Evolutionary conservation across 345 rosid genomes (phyloP).

Genomic region (Lepidium africanum): DNA sequence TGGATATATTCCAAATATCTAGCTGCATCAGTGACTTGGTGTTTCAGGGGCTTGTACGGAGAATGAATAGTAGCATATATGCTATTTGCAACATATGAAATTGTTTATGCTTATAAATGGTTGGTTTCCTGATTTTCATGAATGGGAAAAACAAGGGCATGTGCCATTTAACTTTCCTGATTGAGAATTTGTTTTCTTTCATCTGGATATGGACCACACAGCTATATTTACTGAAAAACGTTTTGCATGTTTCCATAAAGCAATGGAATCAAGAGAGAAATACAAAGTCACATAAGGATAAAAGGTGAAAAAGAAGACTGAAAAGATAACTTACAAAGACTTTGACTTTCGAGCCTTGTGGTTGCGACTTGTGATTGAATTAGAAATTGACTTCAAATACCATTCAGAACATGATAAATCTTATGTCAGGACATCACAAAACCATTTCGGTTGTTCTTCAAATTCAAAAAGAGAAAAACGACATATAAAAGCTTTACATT

Average conservation of each 20-base stretch:
- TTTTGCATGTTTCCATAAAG: slow-evolving; percentile 41
- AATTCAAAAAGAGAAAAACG: too few relatives aligned
- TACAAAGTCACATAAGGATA: slow-evolving; percentile 42
- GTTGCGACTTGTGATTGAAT: too few relatives aligned
- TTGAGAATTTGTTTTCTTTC: not conserved
- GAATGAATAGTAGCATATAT: not conserved
- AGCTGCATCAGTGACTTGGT: not conserved
- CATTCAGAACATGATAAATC: too few relatives aligned
- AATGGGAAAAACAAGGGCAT: not conserved
- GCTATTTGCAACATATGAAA: not conserved
- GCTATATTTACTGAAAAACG: not conserved
- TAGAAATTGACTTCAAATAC: too few relatives aligned
- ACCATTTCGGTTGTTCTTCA: too few relatives aligned
- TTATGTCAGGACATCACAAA: too few relatives aligned
- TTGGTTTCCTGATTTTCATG: not conserved
- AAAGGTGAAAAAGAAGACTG: slow-evolving; percentile 14
- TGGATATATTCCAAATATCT: not conserved
- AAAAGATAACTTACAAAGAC: slow-evolving; percentile 11
- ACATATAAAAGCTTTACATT: too few relatives aligned
- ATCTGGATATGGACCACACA: not conserved
- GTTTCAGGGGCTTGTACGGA: not conserved
- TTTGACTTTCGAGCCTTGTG: too few relatives aligned
- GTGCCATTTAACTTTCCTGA: not conserved
- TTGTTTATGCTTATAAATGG: not conserved
- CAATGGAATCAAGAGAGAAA: slow-evolving; percentile 56